These are phyloP conservation scores for Flueggea neowawraea DNA, from an alignment of 441 rosid genomes.

Conservation along the genomic window DNA sequence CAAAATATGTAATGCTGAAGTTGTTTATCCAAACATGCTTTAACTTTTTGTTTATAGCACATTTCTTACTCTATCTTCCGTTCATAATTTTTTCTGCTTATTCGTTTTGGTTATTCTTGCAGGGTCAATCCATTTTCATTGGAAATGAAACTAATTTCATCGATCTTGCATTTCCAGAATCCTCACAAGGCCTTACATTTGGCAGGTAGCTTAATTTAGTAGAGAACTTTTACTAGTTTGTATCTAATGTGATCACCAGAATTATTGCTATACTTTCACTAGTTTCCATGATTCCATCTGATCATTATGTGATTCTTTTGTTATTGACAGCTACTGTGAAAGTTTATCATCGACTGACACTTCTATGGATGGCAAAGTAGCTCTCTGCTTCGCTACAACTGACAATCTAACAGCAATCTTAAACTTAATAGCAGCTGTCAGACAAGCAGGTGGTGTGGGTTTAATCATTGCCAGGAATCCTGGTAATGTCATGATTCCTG, in stretches of 20 bases:
- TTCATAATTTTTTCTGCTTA: neutral
- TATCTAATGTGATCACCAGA: no score
- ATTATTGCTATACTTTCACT: no score
- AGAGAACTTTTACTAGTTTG: no score
- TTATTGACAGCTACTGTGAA: conserved; percentile 32
- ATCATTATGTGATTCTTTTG: no score
- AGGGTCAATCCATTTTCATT: conserved; percentile 40
- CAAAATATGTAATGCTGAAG: no score
- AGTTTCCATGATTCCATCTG: no score
- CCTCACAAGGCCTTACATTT: conserved; percentile 23
- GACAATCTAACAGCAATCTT: conserved; percentile 13
- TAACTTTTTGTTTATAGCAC: neutral
- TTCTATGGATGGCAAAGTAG: conserved; percentile 34
- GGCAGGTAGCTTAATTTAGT: neutral
- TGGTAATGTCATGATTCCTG: conserved; percentile 25
- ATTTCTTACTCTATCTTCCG: neutral
- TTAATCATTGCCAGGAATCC: conserved; percentile 37
- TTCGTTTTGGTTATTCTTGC: neutral
- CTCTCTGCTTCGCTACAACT: conserved; percentile 36
- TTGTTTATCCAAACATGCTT: no score
- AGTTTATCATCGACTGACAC: conserved; percentile 25
- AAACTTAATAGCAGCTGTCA: conserved; percentile 24
- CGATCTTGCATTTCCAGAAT: conserved; percentile 18
- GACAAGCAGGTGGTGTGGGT: conserved; percentile 41
- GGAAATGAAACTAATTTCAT: conserved; percentile 30